Conservation (phyloP, 2,329 filamentous ascomycete genomes). For the Amauroascus niger region DNA sequence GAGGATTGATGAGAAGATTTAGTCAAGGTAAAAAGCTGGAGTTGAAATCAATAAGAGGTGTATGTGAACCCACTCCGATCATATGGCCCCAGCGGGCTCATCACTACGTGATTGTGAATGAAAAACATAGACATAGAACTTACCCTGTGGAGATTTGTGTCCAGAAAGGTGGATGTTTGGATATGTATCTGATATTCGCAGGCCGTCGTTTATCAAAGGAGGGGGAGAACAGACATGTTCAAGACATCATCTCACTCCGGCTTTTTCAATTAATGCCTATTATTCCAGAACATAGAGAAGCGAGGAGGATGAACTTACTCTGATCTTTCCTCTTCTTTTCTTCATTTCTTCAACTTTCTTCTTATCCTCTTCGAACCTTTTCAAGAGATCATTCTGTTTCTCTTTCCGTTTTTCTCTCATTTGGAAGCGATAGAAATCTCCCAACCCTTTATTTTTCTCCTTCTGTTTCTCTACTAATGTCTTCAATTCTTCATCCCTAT, state of each 20-base stretch:
- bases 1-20: constrained; percentile 58
- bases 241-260: constrained; percentile 13
- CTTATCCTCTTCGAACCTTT: constrained; percentile 66
- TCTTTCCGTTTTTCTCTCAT: constrained; percentile 68
- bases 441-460: constrained; percentile 55
- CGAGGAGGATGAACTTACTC: constrained; percentile 28
- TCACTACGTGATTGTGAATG: constrained; percentile 26
- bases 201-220: neutral
- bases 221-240: neutral
- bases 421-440: constrained; percentile 79
- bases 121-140: neutral
- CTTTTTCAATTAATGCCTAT: neutral
- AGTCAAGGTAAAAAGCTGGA: constrained; percentile 46
- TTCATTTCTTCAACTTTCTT: constrained; percentile 62
- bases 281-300: neutral
- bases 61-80: constrained; percentile 25
- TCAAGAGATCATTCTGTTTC: constrained; percentile 58
- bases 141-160: neutral
- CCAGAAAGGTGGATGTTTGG: neutral
- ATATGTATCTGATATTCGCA: neutral
- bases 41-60: constrained; percentile 47
- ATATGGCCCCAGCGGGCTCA: constrained; percentile 48
- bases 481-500: constrained; percentile 60
- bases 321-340: constrained; percentile 54
- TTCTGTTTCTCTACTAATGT: constrained; percentile 51